Conservation (phyloP, 2,329 filamentous ascomycete genomes). For the Diaporthe eres region DNA sequence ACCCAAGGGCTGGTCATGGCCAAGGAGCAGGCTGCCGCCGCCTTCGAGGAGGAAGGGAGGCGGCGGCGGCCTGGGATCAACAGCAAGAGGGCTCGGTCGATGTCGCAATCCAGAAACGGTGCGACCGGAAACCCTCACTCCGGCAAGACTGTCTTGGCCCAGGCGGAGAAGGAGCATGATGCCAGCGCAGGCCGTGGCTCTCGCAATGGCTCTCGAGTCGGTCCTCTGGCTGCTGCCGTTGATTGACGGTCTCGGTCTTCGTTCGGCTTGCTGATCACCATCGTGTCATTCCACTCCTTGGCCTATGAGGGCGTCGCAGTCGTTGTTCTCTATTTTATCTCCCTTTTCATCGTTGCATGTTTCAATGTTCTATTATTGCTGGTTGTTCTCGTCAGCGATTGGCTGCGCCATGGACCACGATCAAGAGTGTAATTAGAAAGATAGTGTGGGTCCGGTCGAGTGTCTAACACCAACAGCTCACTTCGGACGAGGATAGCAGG, state of each 20-base stretch:
- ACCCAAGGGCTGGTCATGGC: slow-evolving; percentile 53
- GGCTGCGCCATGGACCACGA: slow-evolving; percentile 9
- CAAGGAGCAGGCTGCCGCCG: slow-evolving; percentile 51
- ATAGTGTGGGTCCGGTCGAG: slow-evolving; percentile 3
- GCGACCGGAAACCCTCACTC: not conserved
- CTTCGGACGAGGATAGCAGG: slow-evolving; percentile 13
- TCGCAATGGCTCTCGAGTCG: not conserved
- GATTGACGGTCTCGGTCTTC: slow-evolving; percentile 8
- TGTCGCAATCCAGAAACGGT: slow-evolving; percentile 31
- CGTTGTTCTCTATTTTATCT: not conserved
- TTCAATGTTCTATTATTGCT: slow-evolving; percentile 23
- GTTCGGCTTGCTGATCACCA: not conserved
- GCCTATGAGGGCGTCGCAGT: not conserved
- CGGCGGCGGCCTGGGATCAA: slow-evolving; percentile 34
- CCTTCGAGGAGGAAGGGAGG: slow-evolving; percentile 47
- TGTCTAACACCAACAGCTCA: not conserved
- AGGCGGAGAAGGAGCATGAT: slow-evolving; percentile 6
- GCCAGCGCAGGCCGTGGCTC: not conserved
- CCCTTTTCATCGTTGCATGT: slow-evolving; percentile 2
- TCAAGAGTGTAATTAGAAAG: not conserved
- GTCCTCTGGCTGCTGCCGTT: not conserved
- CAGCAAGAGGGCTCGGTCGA: slow-evolving; percentile 39
- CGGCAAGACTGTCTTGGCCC: slow-evolving; percentile 52
- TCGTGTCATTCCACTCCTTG: not conserved
- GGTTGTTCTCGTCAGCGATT: not conserved